Percentiles rank a stretch among this genome's conserved stretches.
phyloP scores from a whole-genome alignment of 1,139 yeast genomes.

The Nakaseomyces uthaithaninus region DNA sequence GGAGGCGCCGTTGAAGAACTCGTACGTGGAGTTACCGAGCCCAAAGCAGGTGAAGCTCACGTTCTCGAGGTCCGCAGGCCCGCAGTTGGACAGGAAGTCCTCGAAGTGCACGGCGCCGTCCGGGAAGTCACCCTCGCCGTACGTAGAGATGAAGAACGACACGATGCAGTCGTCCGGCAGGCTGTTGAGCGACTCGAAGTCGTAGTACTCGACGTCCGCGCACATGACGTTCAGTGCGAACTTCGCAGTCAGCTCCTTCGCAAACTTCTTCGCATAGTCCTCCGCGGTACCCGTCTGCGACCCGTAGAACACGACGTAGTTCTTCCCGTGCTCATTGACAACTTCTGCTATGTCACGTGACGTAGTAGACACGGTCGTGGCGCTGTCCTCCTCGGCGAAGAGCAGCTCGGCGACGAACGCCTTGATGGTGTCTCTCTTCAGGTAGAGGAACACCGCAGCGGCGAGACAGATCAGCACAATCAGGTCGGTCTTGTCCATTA shows the following conservation, averaged over 20 bases:
- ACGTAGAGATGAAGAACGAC: slow-evolving; percentile 79
- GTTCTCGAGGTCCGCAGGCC: slow-evolving; percentile 53
- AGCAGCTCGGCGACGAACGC: slow-evolving; percentile 9
- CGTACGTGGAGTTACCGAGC: slow-evolving; percentile 89
- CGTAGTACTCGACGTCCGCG: slow-evolving; percentile 83
- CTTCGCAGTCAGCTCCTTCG: slow-evolving; percentile 78
- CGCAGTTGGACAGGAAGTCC: slow-evolving; percentile 44
- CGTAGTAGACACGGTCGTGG: slow-evolving; percentile 18
- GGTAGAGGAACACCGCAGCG: slow-evolving; percentile 34
- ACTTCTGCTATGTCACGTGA: slow-evolving; percentile 60
- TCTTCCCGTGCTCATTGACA: slow-evolving; percentile 56
- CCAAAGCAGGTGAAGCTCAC: slow-evolving; percentile 74
- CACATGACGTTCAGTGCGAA: slow-evolving; percentile 69
- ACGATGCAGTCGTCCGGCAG: slow-evolving; percentile 45
- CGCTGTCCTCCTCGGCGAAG: slow-evolving; percentile 27
- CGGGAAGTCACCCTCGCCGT: slow-evolving; percentile 98
- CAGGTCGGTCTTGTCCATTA: slow-evolving; percentile 60
- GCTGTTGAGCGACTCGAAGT: slow-evolving; percentile 63
- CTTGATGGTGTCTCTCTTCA: slow-evolving; percentile 8
- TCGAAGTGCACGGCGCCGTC: slow-evolving; percentile 78
- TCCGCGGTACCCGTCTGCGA: slow-evolving; percentile 99
- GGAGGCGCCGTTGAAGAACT: slow-evolving; percentile 80
- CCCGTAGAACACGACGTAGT: slow-evolving; percentile 77
- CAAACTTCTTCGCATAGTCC: slow-evolving; percentile 84
- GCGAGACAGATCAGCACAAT: slow-evolving; percentile 60